Evolutionary conservation across 305 asterid genomes (phyloP).

Genomic region (Rubia occidens): DNA sequence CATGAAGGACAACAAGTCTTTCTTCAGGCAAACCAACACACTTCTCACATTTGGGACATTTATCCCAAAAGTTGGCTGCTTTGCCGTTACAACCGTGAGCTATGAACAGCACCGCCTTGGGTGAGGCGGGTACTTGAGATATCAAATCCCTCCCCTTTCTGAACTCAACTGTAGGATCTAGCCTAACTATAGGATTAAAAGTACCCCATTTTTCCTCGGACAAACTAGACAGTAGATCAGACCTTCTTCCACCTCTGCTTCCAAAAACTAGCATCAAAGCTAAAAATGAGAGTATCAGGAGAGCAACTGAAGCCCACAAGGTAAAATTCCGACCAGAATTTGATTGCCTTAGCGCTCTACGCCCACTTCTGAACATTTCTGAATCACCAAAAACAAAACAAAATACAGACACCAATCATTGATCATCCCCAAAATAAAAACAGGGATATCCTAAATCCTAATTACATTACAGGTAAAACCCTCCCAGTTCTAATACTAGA

Average conservation of each 20-base stretch:
- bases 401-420: neutral
- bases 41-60: slow-evolving; percentile 47
- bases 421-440: neutral
- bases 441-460: neutral
- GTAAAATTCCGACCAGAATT: slow-evolving; percentile 27
- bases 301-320: slow-evolving; percentile 29
- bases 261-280: slow-evolving; percentile 35
- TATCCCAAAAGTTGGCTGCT: slow-evolving; percentile 87
- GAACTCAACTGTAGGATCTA: slow-evolving; percentile 50
- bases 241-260: slow-evolving; percentile 25
- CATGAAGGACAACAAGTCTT: slow-evolving; percentile 68
- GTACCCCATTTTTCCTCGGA: slow-evolving; percentile 40
- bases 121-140: slow-evolving; percentile 74
- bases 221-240: slow-evolving; percentile 27
- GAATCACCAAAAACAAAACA: slow-evolving; percentile 20
- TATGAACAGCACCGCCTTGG: slow-evolving; percentile 68
- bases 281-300: slow-evolving; percentile 35
- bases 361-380: slow-evolving; percentile 48
- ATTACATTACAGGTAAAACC: neutral
- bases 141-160: slow-evolving; percentile 60
- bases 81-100: slow-evolving; percentile 88
- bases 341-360: slow-evolving; percentile 36
- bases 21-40: slow-evolving; percentile 93
- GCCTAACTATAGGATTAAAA: slow-evolving; percentile 43
- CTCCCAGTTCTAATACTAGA: neutral